Percentiles rank a stretch among this genome's conserved stretches.
Conservation (phyloP, 2,329 filamentous ascomycete species). For the Claviceps digitariae region DNA sequence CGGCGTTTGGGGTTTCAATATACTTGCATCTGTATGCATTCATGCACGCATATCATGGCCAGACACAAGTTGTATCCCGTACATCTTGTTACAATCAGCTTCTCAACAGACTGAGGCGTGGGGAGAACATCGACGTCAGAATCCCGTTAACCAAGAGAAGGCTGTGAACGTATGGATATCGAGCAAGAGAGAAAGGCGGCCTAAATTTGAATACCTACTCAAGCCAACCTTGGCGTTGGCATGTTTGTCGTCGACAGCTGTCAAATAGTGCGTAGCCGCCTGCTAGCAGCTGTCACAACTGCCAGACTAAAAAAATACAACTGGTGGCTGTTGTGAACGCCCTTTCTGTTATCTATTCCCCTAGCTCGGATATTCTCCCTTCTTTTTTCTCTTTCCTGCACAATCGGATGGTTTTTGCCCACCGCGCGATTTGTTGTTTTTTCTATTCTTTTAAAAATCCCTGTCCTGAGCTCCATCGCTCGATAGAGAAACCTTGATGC, state of each 20-base stretch:
- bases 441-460: no score
- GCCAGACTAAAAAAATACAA: not conserved
- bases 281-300: not conserved
- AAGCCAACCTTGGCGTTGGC: not conserved
- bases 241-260: not conserved
- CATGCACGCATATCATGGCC: no score
- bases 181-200: not conserved
- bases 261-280: not conserved
- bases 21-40: not conserved
- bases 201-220: not conserved
- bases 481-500: no score
- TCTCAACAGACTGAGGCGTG: not conserved
- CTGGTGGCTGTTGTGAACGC: not conserved
- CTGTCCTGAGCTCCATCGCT: no score
- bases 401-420: no score
- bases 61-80: not conserved
- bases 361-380: not conserved
- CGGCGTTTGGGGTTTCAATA: constrained; percentile 1
- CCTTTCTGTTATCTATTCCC: not conserved
- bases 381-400: not conserved
- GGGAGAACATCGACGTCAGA: not conserved
- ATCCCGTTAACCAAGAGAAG: not conserved
- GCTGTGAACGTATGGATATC: not conserved
- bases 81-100: not conserved
- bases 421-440: no score